Evolutionary conservation across 352 stramenopile species (phyloP).

Genomic region (Globisporangium takayamanum): DNA sequence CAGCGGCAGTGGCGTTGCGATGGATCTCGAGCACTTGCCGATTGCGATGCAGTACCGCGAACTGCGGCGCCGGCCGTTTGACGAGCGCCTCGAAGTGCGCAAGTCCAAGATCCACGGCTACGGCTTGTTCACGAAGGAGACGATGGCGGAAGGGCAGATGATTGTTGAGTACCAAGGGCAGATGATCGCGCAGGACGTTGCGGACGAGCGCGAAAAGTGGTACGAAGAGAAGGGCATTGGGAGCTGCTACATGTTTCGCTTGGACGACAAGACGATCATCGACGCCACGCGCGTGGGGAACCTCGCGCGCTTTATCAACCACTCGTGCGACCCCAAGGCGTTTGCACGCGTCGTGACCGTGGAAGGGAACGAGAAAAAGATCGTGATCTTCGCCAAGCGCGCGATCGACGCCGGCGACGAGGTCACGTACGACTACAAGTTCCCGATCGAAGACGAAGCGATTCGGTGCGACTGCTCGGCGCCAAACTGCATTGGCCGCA

Average conservation of each 20-base stretch:
- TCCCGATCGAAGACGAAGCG: slow-evolving; percentile 94
- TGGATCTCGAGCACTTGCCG: slow-evolving; percentile 78
- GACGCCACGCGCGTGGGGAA: slow-evolving; percentile 92
- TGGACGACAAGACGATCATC: slow-evolving; percentile 93
- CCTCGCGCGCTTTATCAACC: slow-evolving; percentile 96
- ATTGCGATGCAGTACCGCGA: slow-evolving; percentile 90
- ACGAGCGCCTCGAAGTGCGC: slow-evolving; percentile 86
- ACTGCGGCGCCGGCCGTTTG: slow-evolving; percentile 87
- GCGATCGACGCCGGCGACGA: slow-evolving; percentile 91
- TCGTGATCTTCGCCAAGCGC: slow-evolving; percentile 92
- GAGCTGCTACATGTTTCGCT: slow-evolving; percentile 97
- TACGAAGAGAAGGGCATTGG: slow-evolving; percentile 93
- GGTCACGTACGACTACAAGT: slow-evolving; percentile 97
- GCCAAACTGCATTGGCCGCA: slow-evolving; percentile 90
- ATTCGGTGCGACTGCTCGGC: slow-evolving; percentile 92
- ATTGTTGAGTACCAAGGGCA: slow-evolving; percentile 97
- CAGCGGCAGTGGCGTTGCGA: slow-evolving; percentile 33
- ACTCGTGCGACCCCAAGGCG: slow-evolving; percentile 92
- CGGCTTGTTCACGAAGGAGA: slow-evolving; percentile 93
- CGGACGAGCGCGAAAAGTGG: slow-evolving; percentile 89
- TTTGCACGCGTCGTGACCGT: slow-evolving; percentile 89
- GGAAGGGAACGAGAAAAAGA: slow-evolving; percentile 91
- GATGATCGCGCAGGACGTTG: slow-evolving; percentile 86
- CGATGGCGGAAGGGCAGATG: slow-evolving; percentile 90
- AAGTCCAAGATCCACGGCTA: slow-evolving; percentile 96